Evolutionary conservation across 2,329 filamentous ascomycete genomes (phyloP).

Genomic region (Dactylellina sp.): DNA sequence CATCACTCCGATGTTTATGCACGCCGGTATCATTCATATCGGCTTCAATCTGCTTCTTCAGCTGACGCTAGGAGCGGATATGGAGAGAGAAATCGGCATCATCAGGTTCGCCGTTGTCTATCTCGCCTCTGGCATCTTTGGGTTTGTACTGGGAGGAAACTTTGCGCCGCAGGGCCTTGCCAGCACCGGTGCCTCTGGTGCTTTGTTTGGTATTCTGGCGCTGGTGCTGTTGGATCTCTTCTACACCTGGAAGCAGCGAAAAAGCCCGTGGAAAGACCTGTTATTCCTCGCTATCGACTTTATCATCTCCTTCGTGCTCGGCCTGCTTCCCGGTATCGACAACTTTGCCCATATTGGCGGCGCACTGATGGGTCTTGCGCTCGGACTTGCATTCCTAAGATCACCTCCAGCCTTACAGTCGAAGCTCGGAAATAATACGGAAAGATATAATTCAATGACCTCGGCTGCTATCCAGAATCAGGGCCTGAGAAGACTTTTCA

Average conservation of each 20-base stretch:
- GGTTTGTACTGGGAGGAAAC: conserved; percentile 93
- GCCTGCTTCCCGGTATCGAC: conserved; percentile 89
- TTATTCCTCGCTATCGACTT: conserved; percentile 87
- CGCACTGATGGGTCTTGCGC: conserved; percentile 88
- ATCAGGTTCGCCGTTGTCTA: conserved; percentile 92
- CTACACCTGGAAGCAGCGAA: conserved; percentile 88
- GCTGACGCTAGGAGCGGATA: conserved; percentile 87
- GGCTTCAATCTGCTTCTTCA: conserved; percentile 95
- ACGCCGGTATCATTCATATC: conserved; percentile 93
- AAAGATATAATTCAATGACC: conserved; percentile 77
- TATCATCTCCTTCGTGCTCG: conserved; percentile 88
- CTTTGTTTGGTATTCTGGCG: conserved; percentile 90
- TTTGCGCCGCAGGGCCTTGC: conserved; percentile 77
- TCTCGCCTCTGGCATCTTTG: conserved; percentile 90
- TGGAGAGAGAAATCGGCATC: conserved; percentile 89
- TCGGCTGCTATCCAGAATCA: conserved; percentile 63
- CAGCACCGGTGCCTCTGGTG: conserved; percentile 83
- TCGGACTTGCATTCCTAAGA: conserved; percentile 87
- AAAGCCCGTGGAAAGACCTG: conserved; percentile 82
- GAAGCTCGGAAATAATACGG: conserved; percentile 76
- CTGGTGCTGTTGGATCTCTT: conserved; percentile 88
- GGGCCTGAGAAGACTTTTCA: conserved; percentile 66
- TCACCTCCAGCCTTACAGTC: conserved; percentile 84
- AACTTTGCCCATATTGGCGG: conserved; percentile 98
- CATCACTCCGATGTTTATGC: conserved; percentile 93